Percentiles rank a stretch among this genome's conserved stretches.
These are phyloP conservation scores for Nannizziopsis barbatae DNA, from an alignment of 2,329 filamentous ascomycete species.

Conservation along the genomic window DNA sequence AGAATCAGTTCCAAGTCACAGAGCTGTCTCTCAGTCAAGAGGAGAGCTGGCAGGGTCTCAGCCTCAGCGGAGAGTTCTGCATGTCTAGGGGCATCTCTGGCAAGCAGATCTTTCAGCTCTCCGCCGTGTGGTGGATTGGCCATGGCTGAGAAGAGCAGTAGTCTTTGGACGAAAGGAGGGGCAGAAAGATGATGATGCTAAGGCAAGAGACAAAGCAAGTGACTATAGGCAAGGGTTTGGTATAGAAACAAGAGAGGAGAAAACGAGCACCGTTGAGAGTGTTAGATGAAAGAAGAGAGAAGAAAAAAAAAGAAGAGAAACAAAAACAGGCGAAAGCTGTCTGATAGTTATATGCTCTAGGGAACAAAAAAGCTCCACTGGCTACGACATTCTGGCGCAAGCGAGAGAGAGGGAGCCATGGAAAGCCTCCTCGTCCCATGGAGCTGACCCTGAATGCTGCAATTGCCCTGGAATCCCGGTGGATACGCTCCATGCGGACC, in stretches of 20 bases:
- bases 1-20: slow-evolving; percentile 96
- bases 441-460: no score
- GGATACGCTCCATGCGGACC: no score
- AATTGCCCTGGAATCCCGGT: no score
- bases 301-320: neutral
- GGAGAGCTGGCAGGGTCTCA: slow-evolving; percentile 71
- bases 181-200: neutral
- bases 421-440: no score
- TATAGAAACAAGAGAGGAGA: neutral
- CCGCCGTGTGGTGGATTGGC: slow-evolving; percentile 65
- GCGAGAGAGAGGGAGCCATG: no score
- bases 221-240: neutral
- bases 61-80: slow-evolving; percentile 71
- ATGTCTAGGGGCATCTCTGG: slow-evolving; percentile 77
- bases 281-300: neutral
- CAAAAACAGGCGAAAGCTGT: neutral
- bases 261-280: neutral
- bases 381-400: no score
- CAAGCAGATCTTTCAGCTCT: slow-evolving; percentile 93
- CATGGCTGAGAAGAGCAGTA: slow-evolving; percentile 23
- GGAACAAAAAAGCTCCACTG: neutral
- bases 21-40: slow-evolving; percentile 84
- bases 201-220: neutral
- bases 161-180: neutral
- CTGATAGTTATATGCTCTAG: neutral